Conservation (phyloP, 2,329 filamentous ascomycete species). For the Aspergillus sp. region DNA sequence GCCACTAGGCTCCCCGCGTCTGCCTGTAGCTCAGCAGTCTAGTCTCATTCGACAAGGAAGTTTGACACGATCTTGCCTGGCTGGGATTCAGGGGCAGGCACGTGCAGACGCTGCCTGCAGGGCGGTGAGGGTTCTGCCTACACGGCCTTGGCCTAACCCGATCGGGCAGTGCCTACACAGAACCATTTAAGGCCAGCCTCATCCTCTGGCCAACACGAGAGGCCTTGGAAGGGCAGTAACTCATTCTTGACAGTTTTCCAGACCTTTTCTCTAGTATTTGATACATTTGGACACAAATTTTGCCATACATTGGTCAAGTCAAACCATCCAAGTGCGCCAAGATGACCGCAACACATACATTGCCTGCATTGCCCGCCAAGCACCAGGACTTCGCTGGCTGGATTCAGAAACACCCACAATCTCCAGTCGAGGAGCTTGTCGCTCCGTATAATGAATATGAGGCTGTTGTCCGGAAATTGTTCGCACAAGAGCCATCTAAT, state of each 20-base stretch:
- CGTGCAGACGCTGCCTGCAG: constrained; percentile 1
- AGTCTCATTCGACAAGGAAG: too few species aligned
- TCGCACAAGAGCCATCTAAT: constrained; percentile 39
- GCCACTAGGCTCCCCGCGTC: too few species aligned
- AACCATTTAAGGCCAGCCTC: neutral
- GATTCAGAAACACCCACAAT: constrained; percentile 22
- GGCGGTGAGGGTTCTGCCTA: neutral
- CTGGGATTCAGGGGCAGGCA: neutral
- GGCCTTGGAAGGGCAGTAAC: neutral
- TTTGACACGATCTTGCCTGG: neutral
- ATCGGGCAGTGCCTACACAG: neutral
- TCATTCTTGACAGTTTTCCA: neutral
- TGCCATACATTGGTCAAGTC: too few species aligned
- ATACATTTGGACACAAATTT: neutral
- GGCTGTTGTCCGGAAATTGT: constrained; percentile 34
- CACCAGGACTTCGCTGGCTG: constrained; percentile 29
- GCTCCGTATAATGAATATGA: constrained; percentile 39
- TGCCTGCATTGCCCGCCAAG: constrained; percentile 29
- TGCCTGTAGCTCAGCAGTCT: too few species aligned
- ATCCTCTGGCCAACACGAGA: neutral
- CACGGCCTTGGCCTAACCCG: neutral
- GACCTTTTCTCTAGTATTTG: neutral
- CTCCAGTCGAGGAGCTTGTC: constrained; percentile 28
- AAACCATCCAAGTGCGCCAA: neutral
- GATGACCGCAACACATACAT: constrained; percentile 8